Base-by-base conservation (phyloP, 1,284 basidiomycete genomes). In the Microbotryum violaceum region DNA sequence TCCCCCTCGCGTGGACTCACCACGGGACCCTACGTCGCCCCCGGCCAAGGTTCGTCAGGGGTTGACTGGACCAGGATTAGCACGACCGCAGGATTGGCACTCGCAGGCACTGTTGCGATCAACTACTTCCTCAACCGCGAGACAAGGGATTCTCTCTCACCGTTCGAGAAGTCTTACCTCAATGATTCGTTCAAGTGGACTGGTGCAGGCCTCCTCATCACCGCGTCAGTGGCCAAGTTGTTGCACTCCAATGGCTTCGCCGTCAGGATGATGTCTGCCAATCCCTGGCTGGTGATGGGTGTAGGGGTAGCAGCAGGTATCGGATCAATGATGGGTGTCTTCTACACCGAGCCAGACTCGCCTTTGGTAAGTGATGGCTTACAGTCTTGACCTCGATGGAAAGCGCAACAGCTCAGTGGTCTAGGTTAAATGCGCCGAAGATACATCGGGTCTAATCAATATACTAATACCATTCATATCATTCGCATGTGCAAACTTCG, bases 241-340 rank as follows among this genome's bases (percentile, higher is more conserved):
- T 79, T 93, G 74, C 91, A 91, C 78, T 82, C 77, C 65, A 85
- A 83, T 53, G 91, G 91, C 1, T 74, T 84, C 59, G 85, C 87
- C 10, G 83, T 83, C 75, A 81, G 87, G 52, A 78, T 94, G 57
- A 92, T 93, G 90, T 77, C 85, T 5, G 69, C 72, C 49, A 93
- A 91, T 76, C 91, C 91, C 56, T 93, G 88, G 89, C 76, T 88
- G 45, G 88, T 92, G 4, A 82, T 91, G 42, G 91, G 89, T 67
- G 84, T 86, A 46, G 87, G 89, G 73, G 81, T 92, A 42, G 87
- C 82, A 44, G 70, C 69, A 45, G 74, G 70, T n/a, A 77, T 79
- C 54, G 76, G 75, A 23, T 69, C 70, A 25, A 77, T 78, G 74
- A 83, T 88, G 80, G 87, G 85, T 50, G 83, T 83, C 2, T 83